Evolutionary conservation across 164 flowering plant genomes (phyloP).

Genomic region (Brasenia schreberi): DNA sequence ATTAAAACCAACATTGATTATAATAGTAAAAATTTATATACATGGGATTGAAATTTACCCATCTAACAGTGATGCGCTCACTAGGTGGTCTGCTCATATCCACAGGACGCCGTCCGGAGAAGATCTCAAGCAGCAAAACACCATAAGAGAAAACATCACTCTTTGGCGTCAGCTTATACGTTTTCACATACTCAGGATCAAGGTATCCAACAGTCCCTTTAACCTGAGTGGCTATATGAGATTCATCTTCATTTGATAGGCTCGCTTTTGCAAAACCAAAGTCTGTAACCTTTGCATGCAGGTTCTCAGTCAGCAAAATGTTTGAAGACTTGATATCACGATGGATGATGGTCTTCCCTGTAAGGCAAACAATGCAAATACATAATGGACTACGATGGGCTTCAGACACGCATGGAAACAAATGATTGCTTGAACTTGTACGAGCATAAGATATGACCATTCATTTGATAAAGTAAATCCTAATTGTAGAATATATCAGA

Average conservation of each 20-base stretch:
- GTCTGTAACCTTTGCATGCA: slow-evolving; percentile 92
- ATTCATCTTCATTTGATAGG: slow-evolving; percentile 50
- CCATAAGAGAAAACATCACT: slow-evolving; percentile 98
- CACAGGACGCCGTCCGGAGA: slow-evolving; percentile 88
- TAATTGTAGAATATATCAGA: too few relatives aligned
- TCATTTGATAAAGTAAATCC: too few relatives aligned
- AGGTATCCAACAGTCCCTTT: slow-evolving; percentile 96
- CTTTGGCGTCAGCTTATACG: slow-evolving; percentile 75
- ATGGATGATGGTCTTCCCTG: slow-evolving; percentile 91
- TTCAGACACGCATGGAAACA: too few relatives aligned
- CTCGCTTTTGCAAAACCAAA: slow-evolving; percentile 93
- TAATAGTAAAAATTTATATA: background rate
- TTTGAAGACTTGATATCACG: slow-evolving; percentile 96
- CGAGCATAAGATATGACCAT: too few relatives aligned
- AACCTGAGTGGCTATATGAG: slow-evolving; percentile 78
- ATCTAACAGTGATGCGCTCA: slow-evolving; percentile 73
- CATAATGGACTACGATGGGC: too few relatives aligned
- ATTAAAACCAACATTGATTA: too few relatives aligned
- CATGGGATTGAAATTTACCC: slow-evolving; percentile 39
- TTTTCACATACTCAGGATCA: slow-evolving; percentile 91
- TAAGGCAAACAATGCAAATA: slow-evolving; percentile 2
- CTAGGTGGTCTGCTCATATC: slow-evolving; percentile 44
- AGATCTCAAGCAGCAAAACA: slow-evolving; percentile 63
- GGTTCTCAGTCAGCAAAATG: slow-evolving; percentile 75
- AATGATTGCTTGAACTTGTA: too few relatives aligned